phyloP scores from a whole-genome alignment of 2,329 filamentous ascomycete species.

The Corniculantispora saksenae region DNA sequence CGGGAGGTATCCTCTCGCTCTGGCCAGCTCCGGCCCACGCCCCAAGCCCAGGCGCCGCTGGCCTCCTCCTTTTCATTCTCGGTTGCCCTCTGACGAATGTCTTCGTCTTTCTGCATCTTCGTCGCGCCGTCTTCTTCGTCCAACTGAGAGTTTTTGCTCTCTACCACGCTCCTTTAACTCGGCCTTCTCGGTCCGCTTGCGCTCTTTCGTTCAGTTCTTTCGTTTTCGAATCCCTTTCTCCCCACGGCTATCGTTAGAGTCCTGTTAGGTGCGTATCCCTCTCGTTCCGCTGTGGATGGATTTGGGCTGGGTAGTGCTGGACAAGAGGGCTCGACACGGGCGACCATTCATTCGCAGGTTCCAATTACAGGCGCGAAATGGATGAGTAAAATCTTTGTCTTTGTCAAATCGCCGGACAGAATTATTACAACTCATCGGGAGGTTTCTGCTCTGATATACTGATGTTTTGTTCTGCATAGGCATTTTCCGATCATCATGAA shows the following conservation, averaged over 20 bases:
- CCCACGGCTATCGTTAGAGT: background rate
- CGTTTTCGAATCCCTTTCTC: slow-evolving; percentile 23
- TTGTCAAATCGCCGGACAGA: background rate
- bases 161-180: slow-evolving; percentile 56
- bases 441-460: background rate
- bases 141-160: slow-evolving; percentile 57
- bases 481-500: slow-evolving; percentile 17
- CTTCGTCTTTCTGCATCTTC: slow-evolving; percentile 15
- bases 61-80: slow-evolving; percentile 14
- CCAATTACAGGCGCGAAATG: background rate
- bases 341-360: too few species aligned
- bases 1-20: too few species aligned
- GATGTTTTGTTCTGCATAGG: background rate
- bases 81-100: background rate
- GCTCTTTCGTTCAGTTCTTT: slow-evolving; percentile 33
- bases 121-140: slow-evolving; percentile 36
- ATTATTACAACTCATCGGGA: too few species aligned
- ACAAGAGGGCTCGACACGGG: background rate
- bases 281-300: background rate
- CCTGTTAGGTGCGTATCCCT: background rate
- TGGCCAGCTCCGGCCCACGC: too few species aligned
- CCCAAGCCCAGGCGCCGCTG: background rate
- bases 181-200: slow-evolving; percentile 29
- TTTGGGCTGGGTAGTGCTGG: background rate
- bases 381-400: background rate